These are phyloP conservation scores for Coniochaeta sp. DNA, from an alignment of 2,329 filamentous ascomycete species.

Conservation along the genomic window DNA sequence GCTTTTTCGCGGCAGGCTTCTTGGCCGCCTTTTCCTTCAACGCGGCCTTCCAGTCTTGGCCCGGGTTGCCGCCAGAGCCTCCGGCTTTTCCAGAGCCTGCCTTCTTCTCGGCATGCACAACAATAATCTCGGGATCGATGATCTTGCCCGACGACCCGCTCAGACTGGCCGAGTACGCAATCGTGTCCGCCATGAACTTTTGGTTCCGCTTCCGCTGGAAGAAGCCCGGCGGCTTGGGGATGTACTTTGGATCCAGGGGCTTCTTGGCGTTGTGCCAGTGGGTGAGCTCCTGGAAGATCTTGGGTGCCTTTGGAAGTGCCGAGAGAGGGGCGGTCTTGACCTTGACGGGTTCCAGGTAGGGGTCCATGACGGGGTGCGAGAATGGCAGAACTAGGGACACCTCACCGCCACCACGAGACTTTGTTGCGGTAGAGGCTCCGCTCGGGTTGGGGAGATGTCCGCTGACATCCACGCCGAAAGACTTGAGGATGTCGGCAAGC, in stretches of 20 bases:
- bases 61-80: too few relatives aligned
- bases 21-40: slow-evolving; percentile 16
- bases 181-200: slow-evolving; percentile 60
- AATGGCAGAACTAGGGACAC: slow-evolving; percentile 34
- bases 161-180: slow-evolving; percentile 62
- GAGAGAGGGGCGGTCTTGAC: slow-evolving; percentile 23
- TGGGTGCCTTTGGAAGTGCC: slow-evolving; percentile 14
- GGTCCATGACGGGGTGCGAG: slow-evolving; percentile 37
- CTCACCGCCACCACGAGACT: neutral
- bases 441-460: neutral
- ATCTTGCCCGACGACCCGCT: slow-evolving; percentile 56
- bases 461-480: slow-evolving; percentile 2
- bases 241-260: slow-evolving; percentile 33
- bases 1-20: slow-evolving; percentile 8
- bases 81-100: slow-evolving; percentile 7
- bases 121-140: slow-evolving; percentile 58
- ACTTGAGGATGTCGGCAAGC: slow-evolving; percentile 8
- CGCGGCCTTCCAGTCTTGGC: neutral
- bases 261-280: slow-evolving; percentile 60
- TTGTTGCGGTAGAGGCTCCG: too few relatives aligned
- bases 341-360: slow-evolving; percentile 34
- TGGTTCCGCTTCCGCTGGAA: slow-evolving; percentile 46
- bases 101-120: too few relatives aligned
- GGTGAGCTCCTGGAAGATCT: slow-evolving; percentile 38
- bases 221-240: slow-evolving; percentile 17